Percentiles rank a stretch among this genome's conserved stretches.
phyloP scores from a whole-genome alignment of 345 rosid species.

The Lepidium sativum region DNA sequence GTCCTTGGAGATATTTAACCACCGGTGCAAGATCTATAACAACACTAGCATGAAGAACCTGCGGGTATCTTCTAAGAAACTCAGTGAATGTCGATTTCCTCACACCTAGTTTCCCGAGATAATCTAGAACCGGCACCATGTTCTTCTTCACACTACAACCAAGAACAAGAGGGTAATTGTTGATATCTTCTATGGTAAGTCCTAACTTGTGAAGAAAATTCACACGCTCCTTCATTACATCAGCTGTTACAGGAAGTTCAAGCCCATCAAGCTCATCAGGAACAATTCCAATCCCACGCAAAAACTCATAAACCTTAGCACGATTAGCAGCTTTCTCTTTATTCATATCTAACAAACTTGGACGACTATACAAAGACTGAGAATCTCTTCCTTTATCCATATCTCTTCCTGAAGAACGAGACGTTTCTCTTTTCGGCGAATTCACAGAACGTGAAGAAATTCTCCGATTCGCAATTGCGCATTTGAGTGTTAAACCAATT shows the following conservation, averaged over 20 bases:
- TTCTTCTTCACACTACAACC: constrained; percentile 98
- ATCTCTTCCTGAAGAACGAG: constrained; percentile 10
- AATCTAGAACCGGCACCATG: constrained; percentile 90
- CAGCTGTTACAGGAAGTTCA: constrained; percentile 83
- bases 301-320: constrained; percentile 65
- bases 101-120: constrained; percentile 86
- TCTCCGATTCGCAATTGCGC: constrained; percentile 42
- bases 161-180: constrained; percentile 84
- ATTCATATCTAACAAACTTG: constrained; percentile 62
- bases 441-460: constrained; percentile 33
- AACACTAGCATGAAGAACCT: constrained; percentile 81
- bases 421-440: constrained; percentile 29
- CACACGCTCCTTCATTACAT: constrained; percentile 76
- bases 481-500: constrained; percentile 27
- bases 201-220: constrained; percentile 76
- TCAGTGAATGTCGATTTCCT: constrained; percentile 71
- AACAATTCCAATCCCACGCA: constrained; percentile 56
- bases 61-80: constrained; percentile 77
- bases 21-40: constrained; percentile 91
- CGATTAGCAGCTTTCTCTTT: constrained; percentile 62
- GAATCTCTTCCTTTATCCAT: constrained; percentile 32
- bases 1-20: constrained; percentile 82
- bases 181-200: constrained; percentile 69
- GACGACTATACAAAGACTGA: constrained; percentile 57
- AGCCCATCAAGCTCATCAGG: constrained; percentile 83